Evolutionary conservation across 495 filamentous ascomycete species (phyloP), one percentile per base, ranked within the genome.

Genomic region (Gamarada debralockiae): DNA sequence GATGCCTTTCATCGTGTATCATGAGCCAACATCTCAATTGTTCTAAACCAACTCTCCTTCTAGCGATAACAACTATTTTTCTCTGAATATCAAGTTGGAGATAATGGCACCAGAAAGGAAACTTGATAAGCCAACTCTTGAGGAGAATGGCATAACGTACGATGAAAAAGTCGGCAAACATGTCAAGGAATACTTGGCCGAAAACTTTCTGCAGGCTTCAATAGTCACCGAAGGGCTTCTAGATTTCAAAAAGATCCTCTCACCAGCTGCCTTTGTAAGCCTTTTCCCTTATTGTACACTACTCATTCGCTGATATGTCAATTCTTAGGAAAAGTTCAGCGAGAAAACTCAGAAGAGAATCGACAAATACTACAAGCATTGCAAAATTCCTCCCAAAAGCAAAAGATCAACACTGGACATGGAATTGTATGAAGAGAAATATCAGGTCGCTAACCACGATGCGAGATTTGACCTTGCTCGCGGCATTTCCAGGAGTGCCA

Each of bases 201-300:
- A 5, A 44, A 8, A 44, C 14, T 22, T 5, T 22, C 5, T 3
- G 14, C 46, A 49, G 29, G 46, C 46, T 49, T 49, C 46, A 20
- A 36, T 49, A 21, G 27, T 49, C n/a, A 17, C 15, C 20, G 46
- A 49, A 18, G 46, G 46, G 12, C 33, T 49, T 21, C 21, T 49
- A n/a, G 46, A 49, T 12, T 49, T 49, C 46, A 23, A 49, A 17
- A 2, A 18, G 18, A 49, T 49, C 27, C 25, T 49, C 29, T 49
- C 46, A 21, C 46, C 5, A 49, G 9, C 25, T 12, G 37, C n/a
- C 15, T 37, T 36, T 21, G 46, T 37, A 49, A 18, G 46, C 22
- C n/a, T 14, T 13, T 5, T 22, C 21, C n/a, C n/a, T n/a, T n/a
- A 6, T 3, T 10, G n/a, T 10, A 8, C n/a, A 13, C 23, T 10